Percentiles rank a stretch among this genome's conserved stretches.
phyloP scores from a whole-genome alignment of 768 basidiomycete species.

The Royoungia palumana region DNA sequence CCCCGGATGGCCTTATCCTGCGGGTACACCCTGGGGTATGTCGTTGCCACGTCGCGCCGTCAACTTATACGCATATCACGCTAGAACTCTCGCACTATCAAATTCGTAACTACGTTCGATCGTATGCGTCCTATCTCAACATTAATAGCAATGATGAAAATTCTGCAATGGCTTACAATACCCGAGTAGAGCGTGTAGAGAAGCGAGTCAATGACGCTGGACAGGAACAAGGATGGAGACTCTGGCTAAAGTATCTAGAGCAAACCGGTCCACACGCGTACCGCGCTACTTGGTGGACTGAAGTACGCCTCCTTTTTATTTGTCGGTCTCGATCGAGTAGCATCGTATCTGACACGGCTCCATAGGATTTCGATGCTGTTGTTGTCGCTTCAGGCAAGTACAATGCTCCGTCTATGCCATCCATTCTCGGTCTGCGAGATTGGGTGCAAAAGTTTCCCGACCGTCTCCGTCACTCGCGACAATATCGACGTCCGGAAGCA shows the following conservation, averaged over 20 bases:
- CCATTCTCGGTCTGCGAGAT: constrained; percentile 10
- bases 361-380: constrained; percentile 17
- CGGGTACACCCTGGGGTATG: constrained; percentile 13
- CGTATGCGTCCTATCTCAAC: constrained; percentile 41
- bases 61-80: not conserved
- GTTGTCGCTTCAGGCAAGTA: constrained; percentile 10
- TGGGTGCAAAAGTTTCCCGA: constrained; percentile 31
- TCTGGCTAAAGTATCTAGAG: constrained; percentile 33
- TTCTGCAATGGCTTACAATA: constrained; percentile 40
- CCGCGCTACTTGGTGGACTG: constrained; percentile 32
- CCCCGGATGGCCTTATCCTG: constrained; percentile 15
- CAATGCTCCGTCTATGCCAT: constrained; percentile 13
- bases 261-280: constrained; percentile 15
- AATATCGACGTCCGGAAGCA: constrained; percentile 39
- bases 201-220: constrained; percentile 33
- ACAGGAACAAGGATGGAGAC: constrained; percentile 34
- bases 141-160: constrained; percentile 43
- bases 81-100: constrained; percentile 35
- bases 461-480: constrained; percentile 38
- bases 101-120: constrained; percentile 37
- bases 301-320: constrained; percentile 1
- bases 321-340: not conserved
- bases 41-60: not conserved
- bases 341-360: not conserved
- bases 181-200: constrained; percentile 45